Percentiles rank a stretch among this genome's conserved stretches.
Conservation (phyloP, 2,329 filamentous ascomycete species). For the Orbilia brochopaga region DNA sequence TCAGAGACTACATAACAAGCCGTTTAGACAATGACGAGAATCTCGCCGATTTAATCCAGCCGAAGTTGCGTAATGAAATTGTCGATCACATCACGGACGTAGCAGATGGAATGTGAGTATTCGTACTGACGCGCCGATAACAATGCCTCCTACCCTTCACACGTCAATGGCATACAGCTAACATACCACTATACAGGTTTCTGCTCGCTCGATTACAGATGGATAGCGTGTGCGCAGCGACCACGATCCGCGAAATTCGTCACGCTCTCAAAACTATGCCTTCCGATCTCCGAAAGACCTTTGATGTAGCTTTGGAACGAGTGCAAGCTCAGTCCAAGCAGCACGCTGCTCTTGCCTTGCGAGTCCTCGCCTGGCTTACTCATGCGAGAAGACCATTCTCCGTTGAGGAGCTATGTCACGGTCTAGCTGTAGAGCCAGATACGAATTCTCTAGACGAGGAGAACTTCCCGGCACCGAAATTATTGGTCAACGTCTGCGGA, state of each 20-base stretch:
- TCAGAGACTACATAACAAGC: conserved; percentile 35
- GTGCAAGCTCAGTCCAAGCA: conserved; percentile 28
- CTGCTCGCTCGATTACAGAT: conserved; percentile 32
- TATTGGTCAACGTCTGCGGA: conserved; percentile 41
- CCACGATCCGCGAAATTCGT: conserved; percentile 30
- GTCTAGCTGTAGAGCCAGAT: conserved; percentile 29
- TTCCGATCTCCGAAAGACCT: conserved; percentile 38
- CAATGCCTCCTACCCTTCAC: too few species aligned
- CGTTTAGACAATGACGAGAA: conserved; percentile 32
- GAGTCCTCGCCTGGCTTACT: conserved; percentile 30
- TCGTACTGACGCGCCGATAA: too few species aligned
- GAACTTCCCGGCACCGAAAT: conserved; percentile 27
- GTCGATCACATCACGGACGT: conserved; percentile 34
- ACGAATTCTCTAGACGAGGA: conserved; percentile 25
- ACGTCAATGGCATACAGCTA: too few species aligned
- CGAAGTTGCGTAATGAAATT: conserved; percentile 33
- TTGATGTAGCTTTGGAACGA: conserved; percentile 30
- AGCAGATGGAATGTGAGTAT: conserved; percentile 35
- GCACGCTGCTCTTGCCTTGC: conserved; percentile 28
- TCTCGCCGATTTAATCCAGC: conserved; percentile 28
- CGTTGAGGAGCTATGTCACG: conserved; percentile 26
- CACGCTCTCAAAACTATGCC: conserved; percentile 40
- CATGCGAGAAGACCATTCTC: conserved; percentile 26
- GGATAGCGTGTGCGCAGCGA: conserved; percentile 31
- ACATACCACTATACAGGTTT: conserved; percentile 13